These are phyloP conservation scores for Didymella lethalis DNA, from an alignment of 2,329 filamentous ascomycete genomes.

Conservation along the genomic window DNA sequence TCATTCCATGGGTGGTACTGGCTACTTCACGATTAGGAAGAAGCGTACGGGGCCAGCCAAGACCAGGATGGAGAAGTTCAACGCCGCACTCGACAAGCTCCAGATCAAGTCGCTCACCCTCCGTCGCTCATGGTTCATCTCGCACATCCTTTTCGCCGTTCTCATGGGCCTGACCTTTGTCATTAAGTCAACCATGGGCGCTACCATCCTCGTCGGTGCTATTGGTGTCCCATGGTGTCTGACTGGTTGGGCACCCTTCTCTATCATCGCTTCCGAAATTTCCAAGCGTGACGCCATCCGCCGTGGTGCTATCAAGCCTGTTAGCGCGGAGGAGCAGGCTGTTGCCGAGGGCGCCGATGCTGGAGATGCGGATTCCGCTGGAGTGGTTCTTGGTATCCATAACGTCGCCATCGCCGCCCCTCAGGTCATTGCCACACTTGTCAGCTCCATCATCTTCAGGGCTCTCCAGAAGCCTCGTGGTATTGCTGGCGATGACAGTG, in stretches of 20 bases:
- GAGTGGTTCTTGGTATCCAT: conserved; percentile 91
- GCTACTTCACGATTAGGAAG: conserved; percentile 44
- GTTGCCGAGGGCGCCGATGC: conserved; percentile 59
- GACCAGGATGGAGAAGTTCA: conserved; percentile 35
- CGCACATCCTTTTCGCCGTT: conserved; percentile 81
- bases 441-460: conserved; percentile 84
- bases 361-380: conserved; percentile 76
- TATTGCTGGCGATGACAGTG: conserved; percentile 82
- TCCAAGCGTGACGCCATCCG: conserved; percentile 77
- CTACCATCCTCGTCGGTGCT: conserved; percentile 78
- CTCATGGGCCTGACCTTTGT: conserved; percentile 87
- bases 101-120: conserved; percentile 86
- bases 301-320: conserved; percentile 57
- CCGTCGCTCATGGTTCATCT: conserved; percentile 84
- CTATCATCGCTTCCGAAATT: conserved; percentile 92
- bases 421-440: conserved; percentile 87
- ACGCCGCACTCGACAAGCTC: conserved; percentile 64
- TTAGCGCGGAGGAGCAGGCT: conserved; percentile 50
- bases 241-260: conserved; percentile 93
- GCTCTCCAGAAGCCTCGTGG: conserved; percentile 87
- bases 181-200: conserved; percentile 73
- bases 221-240: conserved; percentile 93
- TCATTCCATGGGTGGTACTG: conserved; percentile 43
- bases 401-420: conserved; percentile 93
- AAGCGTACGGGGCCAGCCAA: conserved; percentile 30